Evolutionary conservation across 2,329 filamentous ascomycete genomes (phyloP), one percentile per base, ranked within the genome.

Genomic region (Colletotrichum musae): DNA sequence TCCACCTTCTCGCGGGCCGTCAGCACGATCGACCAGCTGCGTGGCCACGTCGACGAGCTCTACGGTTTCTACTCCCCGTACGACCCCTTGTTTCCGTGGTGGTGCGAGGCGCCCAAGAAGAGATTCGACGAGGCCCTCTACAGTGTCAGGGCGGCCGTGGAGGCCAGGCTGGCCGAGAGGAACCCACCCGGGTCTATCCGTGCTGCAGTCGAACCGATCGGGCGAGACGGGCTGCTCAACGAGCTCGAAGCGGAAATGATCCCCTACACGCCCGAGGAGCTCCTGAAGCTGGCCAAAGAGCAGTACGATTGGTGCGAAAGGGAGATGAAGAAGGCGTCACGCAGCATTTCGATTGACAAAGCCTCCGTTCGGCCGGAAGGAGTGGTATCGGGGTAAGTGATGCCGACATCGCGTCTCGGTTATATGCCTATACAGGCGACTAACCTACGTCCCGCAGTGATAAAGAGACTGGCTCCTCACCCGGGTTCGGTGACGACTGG

Each of bases 191-290:
- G 66, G 15, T 50, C 66, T 45, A 52, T 69, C 56, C 66, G 56
- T 39, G 66, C 62, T 21, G 83, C 84, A 0, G 86, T 86, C 3
- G 83, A 90, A 70, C 87, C 88, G 0, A 87, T 89, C 57, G 87
- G 88, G 1, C 77, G 82, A 4, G 80, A 83, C 0, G 86, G 83
- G 0, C 77, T 90, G 1, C 75, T 87, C 1, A 80, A 81, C 12
- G 87, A 89, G 58, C 80, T 91, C 1, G 80, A 85, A 64, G 82
- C 84, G 1, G 88, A 90, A 75, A 84, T 88, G 82, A 88, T 90
- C 58, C 83, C 86, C 0, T 90, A 90, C 72, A 81, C 83, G 0
- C 88, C 88, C 0, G 86, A 89, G 64, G 85, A 90, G 73, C 78
- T 90, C 3, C 80, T 90, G 50, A 69, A 74, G 0, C 84, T 89